A percentile compares a stretch with the other conserved stretches of the same genome.
Conservation (phyloP, 345 rosid species). For the Salix arbutifolia region DNA sequence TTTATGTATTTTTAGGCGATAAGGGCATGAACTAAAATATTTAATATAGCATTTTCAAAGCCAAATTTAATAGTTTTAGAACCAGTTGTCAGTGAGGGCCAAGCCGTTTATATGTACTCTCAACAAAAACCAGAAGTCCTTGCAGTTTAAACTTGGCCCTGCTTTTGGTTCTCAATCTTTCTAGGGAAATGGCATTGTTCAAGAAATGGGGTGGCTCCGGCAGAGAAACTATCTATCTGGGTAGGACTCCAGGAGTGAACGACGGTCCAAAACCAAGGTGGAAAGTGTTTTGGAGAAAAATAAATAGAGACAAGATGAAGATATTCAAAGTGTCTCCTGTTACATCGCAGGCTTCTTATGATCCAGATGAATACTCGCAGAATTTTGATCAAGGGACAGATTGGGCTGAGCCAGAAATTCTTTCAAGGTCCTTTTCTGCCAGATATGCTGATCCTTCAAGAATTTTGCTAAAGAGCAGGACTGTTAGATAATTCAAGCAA, state of each 20-base stretch:
- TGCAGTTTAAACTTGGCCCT: not conserved
- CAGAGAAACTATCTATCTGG: slow-evolving; percentile 15
- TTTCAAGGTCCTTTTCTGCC: slow-evolving; percentile 50
- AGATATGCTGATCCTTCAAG: slow-evolving; percentile 49
- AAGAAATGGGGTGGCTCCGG: slow-evolving; percentile 17
- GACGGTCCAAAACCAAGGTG: slow-evolving; percentile 4
- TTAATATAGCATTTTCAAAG: not conserved
- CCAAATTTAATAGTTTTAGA: not conserved
- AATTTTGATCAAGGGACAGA: slow-evolving; percentile 57
- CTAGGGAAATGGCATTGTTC: slow-evolving; percentile 9
- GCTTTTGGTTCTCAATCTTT: not conserved
- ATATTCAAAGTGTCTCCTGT: slow-evolving; percentile 10
- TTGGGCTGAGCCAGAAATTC: slow-evolving; percentile 44
- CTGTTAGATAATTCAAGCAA: not conserved
- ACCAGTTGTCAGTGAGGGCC: not conserved
- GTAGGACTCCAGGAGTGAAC: not conserved
- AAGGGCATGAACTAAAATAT: too few relatives aligned
- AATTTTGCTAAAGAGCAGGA: not conserved
- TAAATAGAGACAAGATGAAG: slow-evolving; percentile 32
- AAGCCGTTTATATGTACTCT: not conserved
- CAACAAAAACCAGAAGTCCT: not conserved
- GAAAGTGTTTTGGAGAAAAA: slow-evolving; percentile 39
- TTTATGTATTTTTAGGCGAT: not conserved
- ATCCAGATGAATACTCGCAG: slow-evolving; percentile 40
- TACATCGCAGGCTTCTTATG: slow-evolving; percentile 29